Percentiles rank a stretch among this genome's conserved stretches.
Evolutionary conservation across 169 alveolate species (phyloP).

Genomic region (Fabrea salina): DNA sequence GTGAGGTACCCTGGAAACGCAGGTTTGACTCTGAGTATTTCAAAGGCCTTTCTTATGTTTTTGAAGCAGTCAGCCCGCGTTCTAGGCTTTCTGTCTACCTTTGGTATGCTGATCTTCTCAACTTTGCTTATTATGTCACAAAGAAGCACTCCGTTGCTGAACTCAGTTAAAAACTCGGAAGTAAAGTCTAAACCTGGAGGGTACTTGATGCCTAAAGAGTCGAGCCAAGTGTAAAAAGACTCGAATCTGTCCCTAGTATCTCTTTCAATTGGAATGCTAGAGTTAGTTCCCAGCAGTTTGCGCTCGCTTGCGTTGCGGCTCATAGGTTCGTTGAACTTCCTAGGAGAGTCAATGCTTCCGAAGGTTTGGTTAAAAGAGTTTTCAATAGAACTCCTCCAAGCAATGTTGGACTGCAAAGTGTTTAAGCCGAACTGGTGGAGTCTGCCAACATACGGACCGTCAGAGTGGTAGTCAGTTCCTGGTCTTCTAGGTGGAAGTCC

Average conservation of each 20-base stretch:
- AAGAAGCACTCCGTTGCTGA: not conserved
- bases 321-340: not conserved
- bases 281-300: too few species aligned
- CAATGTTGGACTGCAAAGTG: not conserved
- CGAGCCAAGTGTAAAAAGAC: too few species aligned
- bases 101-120: too few species aligned
- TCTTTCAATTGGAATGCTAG: too few species aligned
- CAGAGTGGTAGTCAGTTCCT: not conserved
- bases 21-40: too few species aligned
- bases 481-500: constrained; percentile 53
- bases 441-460: not conserved
- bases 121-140: not conserved
- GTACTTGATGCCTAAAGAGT: not conserved
- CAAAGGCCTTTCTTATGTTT: too few species aligned
- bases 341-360: not conserved
- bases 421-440: not conserved
- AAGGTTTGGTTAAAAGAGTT: not conserved
- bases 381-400: not conserved
- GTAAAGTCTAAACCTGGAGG: not conserved
- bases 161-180: not conserved
- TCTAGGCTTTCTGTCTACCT: too few species aligned
- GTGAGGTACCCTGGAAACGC: too few species aligned
- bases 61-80: too few species aligned
- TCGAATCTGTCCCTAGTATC: too few species aligned
- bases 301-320: too few species aligned